Percentiles rank a stretch among this genome's conserved stretches.
Evolutionary conservation across 768 basidiomycete genomes (phyloP).

Genomic region (Mycena filopes): DNA sequence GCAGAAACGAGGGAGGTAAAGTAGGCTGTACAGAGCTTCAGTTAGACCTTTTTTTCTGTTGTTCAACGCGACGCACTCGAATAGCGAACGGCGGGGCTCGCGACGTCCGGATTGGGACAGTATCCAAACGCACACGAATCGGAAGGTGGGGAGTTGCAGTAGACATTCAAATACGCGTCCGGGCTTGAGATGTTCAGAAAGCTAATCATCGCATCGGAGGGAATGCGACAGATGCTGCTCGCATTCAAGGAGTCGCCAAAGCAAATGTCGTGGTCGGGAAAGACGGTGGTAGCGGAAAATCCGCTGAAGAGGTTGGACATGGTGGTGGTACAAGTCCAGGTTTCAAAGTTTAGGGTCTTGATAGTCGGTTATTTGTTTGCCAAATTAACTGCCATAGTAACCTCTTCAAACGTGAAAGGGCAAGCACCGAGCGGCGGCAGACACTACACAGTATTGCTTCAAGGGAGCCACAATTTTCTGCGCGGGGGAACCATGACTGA

Average conservation of each 20-base stretch:
- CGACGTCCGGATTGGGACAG: slow-evolving; percentile 32
- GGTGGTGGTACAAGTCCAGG: not conserved
- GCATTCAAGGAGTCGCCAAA: slow-evolving; percentile 25
- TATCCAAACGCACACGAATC: slow-evolving; percentile 31
- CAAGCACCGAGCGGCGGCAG: too few relatives aligned
- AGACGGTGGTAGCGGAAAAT: not conserved
- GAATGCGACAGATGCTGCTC: slow-evolving; percentile 29
- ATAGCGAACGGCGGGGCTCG: slow-evolving; percentile 32
- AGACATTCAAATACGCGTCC: slow-evolving; percentile 12
- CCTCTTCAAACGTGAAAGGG: too few relatives aligned
- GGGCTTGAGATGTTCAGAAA: slow-evolving; percentile 29
- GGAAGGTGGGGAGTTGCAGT: slow-evolving; percentile 26
- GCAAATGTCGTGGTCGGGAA: slow-evolving; percentile 24
- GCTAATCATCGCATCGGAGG: slow-evolving; percentile 20
- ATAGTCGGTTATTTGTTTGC: too few relatives aligned
- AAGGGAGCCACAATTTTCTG: too few relatives aligned
- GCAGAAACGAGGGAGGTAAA: slow-evolving; percentile 30
- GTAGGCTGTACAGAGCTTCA: slow-evolving; percentile 18
- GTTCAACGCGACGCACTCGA: slow-evolving; percentile 26
- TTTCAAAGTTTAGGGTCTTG: not conserved
- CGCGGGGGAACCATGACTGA: too few relatives aligned
- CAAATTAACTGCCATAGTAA: too few relatives aligned
- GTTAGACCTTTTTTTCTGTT: not conserved
- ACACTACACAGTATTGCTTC: too few relatives aligned
- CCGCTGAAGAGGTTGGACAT: slow-evolving; percentile 8